Evolutionary conservation across 1,139 yeast genomes (phyloP), one percentile per base, ranked within the genome.

Genomic region (Saccharomycopsis crataegensis): DNA sequence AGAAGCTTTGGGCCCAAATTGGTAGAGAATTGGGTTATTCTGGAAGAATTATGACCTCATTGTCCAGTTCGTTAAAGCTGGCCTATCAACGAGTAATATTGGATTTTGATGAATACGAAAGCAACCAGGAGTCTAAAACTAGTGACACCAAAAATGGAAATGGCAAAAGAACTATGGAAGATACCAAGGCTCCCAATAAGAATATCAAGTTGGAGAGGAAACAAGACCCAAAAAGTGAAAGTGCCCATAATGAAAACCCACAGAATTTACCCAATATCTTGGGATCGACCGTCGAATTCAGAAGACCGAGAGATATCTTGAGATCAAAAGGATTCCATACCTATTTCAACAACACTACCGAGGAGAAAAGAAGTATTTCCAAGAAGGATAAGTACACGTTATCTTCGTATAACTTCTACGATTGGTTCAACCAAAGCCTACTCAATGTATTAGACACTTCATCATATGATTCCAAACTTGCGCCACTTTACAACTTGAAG

Each of bases 21-120:
- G 93, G 93, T 12, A 72, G 90, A 52, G 95, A 86, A 60, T 70
- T 87, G 52, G 95, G 95, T 0, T 85, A 83, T 64, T 76, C 80
- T 38, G 89, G 86, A 3, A 76, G 80, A 59, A 78, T 80, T 48
- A 80, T 82, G 79, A 83, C 88, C 32, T 83, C 90, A 28, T 68
- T 85, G 52, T 82, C 90, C 17, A 80, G 89, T 7, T 78, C 89
- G 0, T 69, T 87, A 56, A 81, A 85, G 62, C 69, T 79, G 1
- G 79, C 86, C 0, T 82, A 80, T 59, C 71, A 72, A 46, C 68
- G 70, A 54, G 64, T 72, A 11, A 58, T 69, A 36, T 54, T 59
- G 43, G 67, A 65, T 5, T 67, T 61, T 53, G 72, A 69, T 48
- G 46, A 37, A 43, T 57, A 56, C 51, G 59, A 60, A 22, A 53